Evolutionary conservation across 345 rosid genomes (phyloP), one percentile per base, ranked within the genome.

Genomic region (Populus davidiana): DNA sequence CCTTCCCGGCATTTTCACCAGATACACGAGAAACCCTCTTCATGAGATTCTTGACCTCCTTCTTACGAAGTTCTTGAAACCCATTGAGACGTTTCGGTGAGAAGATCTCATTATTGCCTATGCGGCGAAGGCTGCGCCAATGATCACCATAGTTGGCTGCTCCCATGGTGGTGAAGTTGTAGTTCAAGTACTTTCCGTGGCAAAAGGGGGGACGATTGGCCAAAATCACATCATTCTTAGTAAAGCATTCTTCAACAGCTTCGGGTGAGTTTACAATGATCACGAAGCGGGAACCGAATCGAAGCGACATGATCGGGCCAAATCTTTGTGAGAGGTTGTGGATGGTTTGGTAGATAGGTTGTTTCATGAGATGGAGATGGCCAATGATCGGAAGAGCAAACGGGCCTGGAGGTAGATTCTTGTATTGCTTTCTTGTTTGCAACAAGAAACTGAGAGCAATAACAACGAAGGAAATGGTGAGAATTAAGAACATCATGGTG

Each of bases 51-150:
- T 10, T 78, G 75, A 88, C 82, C 73, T 91, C 92, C 7, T 87
- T 94, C 72, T 67, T 86, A 6, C 90, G 79, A 18, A 85, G 70
- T 5, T 65, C 52, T 20, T 74, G n/a, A 25, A 76, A 83, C 25
- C 70, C 65, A 39, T 78, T 86, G 62, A 92, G 81, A 14, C 94
- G 92, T 71, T 67, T 59, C 1, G 91, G 23, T 12, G 94, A 89
- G 71, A 92, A 85, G 78, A 92, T 81, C 59, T 90, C 90, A 1
- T 71, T 70, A 62, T 88, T 70, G 67, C 83, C 63, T 25, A 89
- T 77, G 20, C 86, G 86, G 31, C 91, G 90, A 54, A 92, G 90
- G 86, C 86, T 88, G 52, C 93, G 89, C 91, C 93, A 91, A 36
- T 85, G 92, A 18, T 91, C 90, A 2, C 92, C 96, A 65, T 91